Evolutionary conservation across 371 early-diverging fungal species (phyloP).

Genomic region (Encephalitozoon cuniculi): DNA sequence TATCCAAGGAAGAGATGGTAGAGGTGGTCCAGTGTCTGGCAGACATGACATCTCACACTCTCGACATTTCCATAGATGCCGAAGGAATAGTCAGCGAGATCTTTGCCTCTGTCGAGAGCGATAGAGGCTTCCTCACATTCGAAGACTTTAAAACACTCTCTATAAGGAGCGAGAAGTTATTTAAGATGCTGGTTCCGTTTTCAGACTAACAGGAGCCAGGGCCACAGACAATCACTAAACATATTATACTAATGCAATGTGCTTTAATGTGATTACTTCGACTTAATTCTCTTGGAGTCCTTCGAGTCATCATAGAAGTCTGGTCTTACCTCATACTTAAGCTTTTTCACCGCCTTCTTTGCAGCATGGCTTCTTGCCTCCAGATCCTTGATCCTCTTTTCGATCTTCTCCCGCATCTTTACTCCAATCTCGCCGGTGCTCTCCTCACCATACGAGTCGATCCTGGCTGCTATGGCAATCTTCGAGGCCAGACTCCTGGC

Average conservation of each 20-base stretch:
- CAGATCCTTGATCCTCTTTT: slow-evolving; percentile 25
- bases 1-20: slow-evolving; percentile 44
- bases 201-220: neutral
- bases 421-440: slow-evolving; percentile 4
- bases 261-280: slow-evolving; percentile 14
- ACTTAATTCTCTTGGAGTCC: slow-evolving; percentile 15
- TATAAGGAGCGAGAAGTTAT: slow-evolving; percentile 8
- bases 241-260: slow-evolving; percentile 1
- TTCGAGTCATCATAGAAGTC: slow-evolving; percentile 22
- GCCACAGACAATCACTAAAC: neutral
- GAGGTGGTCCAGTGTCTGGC: slow-evolving; percentile 23
- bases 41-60: slow-evolving; percentile 40
- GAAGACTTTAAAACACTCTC: slow-evolving; percentile 52
- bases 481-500: slow-evolving; percentile 81
- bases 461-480: slow-evolving; percentile 76
- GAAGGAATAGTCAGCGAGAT: slow-evolving; percentile 27
- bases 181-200: slow-evolving; percentile 37
- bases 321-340: slow-evolving; percentile 9
- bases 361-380: slow-evolving; percentile 11
- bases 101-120: slow-evolving; percentile 31
- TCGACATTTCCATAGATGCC: slow-evolving; percentile 34
- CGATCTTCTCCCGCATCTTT: slow-evolving; percentile 8
- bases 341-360: neutral
- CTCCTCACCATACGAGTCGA: slow-evolving; percentile 70
- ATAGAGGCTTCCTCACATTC: slow-evolving; percentile 54